Percentiles rank a stretch among this genome's conserved stretches.
phyloP scores from a whole-genome alignment of 202 grass and related monocot genomes.

The Dendrocalamus latiflorus region DNA sequence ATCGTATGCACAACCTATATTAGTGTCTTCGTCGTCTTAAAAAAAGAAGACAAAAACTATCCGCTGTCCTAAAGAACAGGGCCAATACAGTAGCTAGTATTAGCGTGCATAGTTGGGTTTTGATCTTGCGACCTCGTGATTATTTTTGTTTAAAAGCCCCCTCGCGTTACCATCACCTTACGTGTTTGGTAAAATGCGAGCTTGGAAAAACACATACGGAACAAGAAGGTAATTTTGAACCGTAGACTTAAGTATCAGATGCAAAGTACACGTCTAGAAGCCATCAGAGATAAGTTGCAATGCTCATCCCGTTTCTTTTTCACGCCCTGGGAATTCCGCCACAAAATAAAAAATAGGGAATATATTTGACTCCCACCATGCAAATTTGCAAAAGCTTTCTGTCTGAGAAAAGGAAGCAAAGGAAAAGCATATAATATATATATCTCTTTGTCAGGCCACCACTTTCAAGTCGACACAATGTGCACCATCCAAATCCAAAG shows the following conservation, averaged over 20 bases:
- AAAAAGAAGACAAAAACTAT: no score
- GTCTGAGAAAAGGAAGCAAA: slow-evolving; percentile 46
- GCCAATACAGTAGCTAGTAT: background rate
- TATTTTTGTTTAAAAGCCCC: background rate
- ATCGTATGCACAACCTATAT: fast-evolving
- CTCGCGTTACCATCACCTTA: background rate
- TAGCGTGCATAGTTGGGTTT: no score
- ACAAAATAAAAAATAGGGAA: slow-evolving; percentile 29
- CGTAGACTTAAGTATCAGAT: slow-evolving; percentile 34
- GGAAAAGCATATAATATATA: slow-evolving; percentile 2
- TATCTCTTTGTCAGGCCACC: slow-evolving; percentile 7
- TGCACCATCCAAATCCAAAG: slow-evolving; percentile 25
- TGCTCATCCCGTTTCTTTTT: slow-evolving; percentile 10
- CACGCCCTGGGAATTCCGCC: background rate
- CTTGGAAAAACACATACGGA: slow-evolving; percentile 11
- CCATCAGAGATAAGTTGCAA: slow-evolving; percentile 12
- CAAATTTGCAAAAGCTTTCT: slow-evolving; percentile 54
- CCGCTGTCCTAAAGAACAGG: no score
- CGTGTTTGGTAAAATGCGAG: slow-evolving; percentile 10
- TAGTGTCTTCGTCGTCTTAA: no score
- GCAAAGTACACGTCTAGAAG: slow-evolving; percentile 31
- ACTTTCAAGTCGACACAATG: slow-evolving; percentile 43
- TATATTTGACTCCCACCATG: slow-evolving; percentile 36
- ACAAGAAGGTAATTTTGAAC: slow-evolving; percentile 11
- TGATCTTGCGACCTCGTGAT: background rate